Conservation (phyloP, 2,329 filamentous ascomycete genomes). For the Diaporthe batatas region DNA sequence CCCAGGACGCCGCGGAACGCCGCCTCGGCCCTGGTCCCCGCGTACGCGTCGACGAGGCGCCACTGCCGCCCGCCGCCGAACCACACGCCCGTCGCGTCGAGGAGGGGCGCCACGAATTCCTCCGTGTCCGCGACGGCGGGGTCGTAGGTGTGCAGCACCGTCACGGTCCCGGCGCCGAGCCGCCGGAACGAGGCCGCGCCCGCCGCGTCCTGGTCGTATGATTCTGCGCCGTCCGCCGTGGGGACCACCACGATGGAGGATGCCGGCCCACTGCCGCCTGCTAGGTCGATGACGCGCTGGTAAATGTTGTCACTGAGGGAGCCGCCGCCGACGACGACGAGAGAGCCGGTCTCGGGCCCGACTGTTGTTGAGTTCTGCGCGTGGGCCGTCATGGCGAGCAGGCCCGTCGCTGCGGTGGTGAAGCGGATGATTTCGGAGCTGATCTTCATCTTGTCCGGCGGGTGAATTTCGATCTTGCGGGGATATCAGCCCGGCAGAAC, state of each 20-base stretch:
- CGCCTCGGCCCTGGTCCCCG: slow-evolving; percentile 49
- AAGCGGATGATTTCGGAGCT: background rate
- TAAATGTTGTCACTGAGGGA: slow-evolving; percentile 50
- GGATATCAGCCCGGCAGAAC: background rate
- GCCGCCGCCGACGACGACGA: slow-evolving; percentile 51
- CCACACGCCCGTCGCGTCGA: slow-evolving; percentile 47
- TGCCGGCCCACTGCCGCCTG: slow-evolving; percentile 45
- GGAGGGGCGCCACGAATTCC: slow-evolving; percentile 49
- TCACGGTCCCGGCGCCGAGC: slow-evolving; percentile 49
- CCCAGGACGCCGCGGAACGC: slow-evolving; percentile 49
- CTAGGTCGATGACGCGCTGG: slow-evolving; percentile 49
- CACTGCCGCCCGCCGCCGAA: slow-evolving; percentile 52
- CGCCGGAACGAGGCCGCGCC: slow-evolving; percentile 47
- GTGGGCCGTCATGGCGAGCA: background rate
- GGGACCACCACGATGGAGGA: slow-evolving; percentile 50
- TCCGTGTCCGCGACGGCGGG: slow-evolving; percentile 49
- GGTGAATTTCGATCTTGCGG: background rate
- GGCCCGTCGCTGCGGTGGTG: slow-evolving; percentile 24
- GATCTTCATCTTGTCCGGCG: slow-evolving; percentile 15
- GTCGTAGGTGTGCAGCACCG: slow-evolving; percentile 51
- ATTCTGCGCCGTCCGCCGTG: slow-evolving; percentile 48
- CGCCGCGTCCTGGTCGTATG: slow-evolving; percentile 48
- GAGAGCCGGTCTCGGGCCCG: slow-evolving; percentile 49
- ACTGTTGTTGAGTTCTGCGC: slow-evolving; percentile 40
- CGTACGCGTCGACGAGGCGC: slow-evolving; percentile 52